Percentiles rank a stretch among this genome's conserved stretches.
Conservation (phyloP, 371 early-diverging fungal species). For the Nematocida sp. region DNA sequence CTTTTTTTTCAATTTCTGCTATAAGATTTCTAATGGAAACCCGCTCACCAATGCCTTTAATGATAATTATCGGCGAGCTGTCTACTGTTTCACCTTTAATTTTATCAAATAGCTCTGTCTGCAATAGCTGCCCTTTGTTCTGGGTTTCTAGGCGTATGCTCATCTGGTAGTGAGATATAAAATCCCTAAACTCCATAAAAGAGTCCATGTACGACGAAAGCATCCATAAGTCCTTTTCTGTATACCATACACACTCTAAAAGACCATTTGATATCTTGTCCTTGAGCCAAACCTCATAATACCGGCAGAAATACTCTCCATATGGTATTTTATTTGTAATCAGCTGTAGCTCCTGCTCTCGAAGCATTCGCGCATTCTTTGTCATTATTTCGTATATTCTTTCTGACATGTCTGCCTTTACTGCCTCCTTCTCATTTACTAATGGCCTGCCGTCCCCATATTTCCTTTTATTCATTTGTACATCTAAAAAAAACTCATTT, state of each 20-base stretch:
- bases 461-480: slow-evolving; percentile 38
- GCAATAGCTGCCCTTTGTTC: slow-evolving; percentile 5
- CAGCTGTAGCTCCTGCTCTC: slow-evolving; percentile 32
- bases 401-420: not conserved
- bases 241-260: slow-evolving; percentile 21
- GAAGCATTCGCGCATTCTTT: slow-evolving; percentile 19
- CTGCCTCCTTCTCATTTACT: not conserved
- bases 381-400: not conserved
- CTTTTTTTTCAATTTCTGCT: not conserved
- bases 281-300: slow-evolving; percentile 43
- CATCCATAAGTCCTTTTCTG: slow-evolving; percentile 24
- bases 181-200: slow-evolving; percentile 58
- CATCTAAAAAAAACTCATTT: slow-evolving; percentile 28
- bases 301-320: slow-evolving; percentile 16
- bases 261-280: slow-evolving; percentile 17
- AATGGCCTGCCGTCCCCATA: slow-evolving; percentile 5
- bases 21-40: not conserved
- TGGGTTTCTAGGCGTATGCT: slow-evolving; percentile 4
- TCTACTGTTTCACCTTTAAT: not conserved
- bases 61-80: not conserved
- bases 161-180: slow-evolving; percentile 17
- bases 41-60: slow-evolving; percentile 10
- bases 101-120: slow-evolving; percentile 43
- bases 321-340: slow-evolving; percentile 12
- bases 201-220: not conserved